Conservation (phyloP, 306 rosid species). For the Hippophae gyantsensis region DNA sequence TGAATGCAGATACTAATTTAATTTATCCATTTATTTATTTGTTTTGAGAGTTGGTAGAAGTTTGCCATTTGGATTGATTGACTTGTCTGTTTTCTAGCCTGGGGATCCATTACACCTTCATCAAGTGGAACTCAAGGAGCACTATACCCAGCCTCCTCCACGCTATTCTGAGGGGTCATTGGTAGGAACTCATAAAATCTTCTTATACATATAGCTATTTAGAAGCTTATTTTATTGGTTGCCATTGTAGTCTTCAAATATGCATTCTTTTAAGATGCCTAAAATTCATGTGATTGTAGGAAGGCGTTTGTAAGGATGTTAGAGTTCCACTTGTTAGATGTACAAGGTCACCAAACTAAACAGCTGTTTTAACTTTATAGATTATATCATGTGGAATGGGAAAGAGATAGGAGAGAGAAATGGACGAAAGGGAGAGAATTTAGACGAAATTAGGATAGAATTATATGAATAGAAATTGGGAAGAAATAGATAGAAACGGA, state of each 20-base stretch:
- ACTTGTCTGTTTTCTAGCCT: conserved; percentile 42
- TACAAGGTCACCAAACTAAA: no score
- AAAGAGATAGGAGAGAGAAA: no score
- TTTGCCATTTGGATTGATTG: conserved; percentile 4
- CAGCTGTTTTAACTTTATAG: no score
- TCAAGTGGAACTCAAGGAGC: conserved; percentile 51
- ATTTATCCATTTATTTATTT: conserved; percentile 9
- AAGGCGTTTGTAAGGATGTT: no score
- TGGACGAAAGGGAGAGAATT: no score
- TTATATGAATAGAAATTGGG: no score
- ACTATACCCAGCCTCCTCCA: conserved; percentile 79
- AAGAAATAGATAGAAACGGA: no score
- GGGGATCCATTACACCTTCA: conserved; percentile 48
- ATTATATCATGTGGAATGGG: no score
- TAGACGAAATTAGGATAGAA: no score
- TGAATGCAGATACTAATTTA: background rate
- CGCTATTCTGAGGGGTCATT: conserved; percentile 80
- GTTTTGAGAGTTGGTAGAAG: background rate
- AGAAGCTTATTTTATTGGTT: conserved; percentile 4
- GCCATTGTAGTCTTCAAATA: background rate
- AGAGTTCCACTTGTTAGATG: no score
- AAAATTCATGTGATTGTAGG: no score
- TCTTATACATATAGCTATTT: conserved; percentile 11
- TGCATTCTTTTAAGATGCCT: no score
- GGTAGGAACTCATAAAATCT: conserved; percentile 34